phyloP scores from a whole-genome alignment of 148 eudicot genomes.

The Vaccinium macrocarpon region DNA sequence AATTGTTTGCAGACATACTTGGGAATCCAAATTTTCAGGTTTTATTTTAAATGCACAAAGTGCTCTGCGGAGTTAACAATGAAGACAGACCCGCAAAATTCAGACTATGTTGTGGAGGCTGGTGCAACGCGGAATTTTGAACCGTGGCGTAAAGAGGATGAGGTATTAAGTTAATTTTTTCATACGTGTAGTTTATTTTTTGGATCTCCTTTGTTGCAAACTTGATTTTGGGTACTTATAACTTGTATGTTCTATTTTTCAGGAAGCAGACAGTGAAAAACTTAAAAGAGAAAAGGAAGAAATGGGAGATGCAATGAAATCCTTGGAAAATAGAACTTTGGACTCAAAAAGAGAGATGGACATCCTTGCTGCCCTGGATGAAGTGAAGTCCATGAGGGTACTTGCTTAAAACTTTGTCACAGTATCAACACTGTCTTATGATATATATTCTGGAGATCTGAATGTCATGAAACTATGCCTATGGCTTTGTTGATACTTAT shows the following conservation, averaged over 20 bases:
- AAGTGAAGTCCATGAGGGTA: slow-evolving; percentile 96
- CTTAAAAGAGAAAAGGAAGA: slow-evolving; percentile 80
- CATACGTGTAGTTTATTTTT: background rate
- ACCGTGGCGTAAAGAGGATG: slow-evolving; percentile 91
- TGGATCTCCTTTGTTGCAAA: background rate
- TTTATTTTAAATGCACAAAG: slow-evolving; percentile 85
- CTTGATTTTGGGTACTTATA: background rate
- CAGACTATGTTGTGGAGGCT: slow-evolving; percentile 84
- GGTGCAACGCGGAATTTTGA: slow-evolving; percentile 85
- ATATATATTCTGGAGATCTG: background rate
- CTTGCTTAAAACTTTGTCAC: background rate
- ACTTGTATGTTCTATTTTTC: slow-evolving; percentile 15
- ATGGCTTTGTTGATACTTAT: background rate
- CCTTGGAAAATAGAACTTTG: slow-evolving; percentile 84
- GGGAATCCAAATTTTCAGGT: slow-evolving; percentile 87
- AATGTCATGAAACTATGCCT: too few relatives aligned
- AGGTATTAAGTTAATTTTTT: slow-evolving; percentile 38
- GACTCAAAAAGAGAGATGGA: slow-evolving; percentile 97
- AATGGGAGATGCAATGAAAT: slow-evolving; percentile 98
- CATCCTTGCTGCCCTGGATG: slow-evolving; percentile 89
- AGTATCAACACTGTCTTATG: background rate
- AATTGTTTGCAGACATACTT: slow-evolving; percentile 63
- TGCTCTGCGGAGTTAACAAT: slow-evolving; percentile 83
- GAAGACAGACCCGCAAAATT: slow-evolving; percentile 90
- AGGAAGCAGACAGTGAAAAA: slow-evolving; percentile 62